Percentiles rank a stretch among this genome's conserved stretches.
phyloP scores from a whole-genome alignment of 805 yeast genomes.

The Starmera caribaea region DNA sequence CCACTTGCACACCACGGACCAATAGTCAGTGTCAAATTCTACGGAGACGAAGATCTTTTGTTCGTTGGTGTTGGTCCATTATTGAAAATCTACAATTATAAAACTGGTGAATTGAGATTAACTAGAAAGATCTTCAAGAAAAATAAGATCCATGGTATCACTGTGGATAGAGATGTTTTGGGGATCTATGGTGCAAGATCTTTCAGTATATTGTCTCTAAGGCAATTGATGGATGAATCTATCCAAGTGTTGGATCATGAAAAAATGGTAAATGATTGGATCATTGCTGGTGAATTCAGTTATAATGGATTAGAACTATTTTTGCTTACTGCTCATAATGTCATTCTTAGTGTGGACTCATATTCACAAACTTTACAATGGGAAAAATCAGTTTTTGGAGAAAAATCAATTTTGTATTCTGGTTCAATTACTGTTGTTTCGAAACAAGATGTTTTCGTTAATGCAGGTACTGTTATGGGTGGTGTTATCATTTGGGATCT shows the following conservation, averaged over 20 bases:
- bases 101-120: slow-evolving; percentile 25
- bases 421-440: slow-evolving; percentile 55
- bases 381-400: slow-evolving; percentile 38
- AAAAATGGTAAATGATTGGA: slow-evolving; percentile 68
- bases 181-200: slow-evolving; percentile 69
- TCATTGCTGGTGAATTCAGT: slow-evolving; percentile 49
- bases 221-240: slow-evolving; percentile 18
- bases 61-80: slow-evolving; percentile 68
- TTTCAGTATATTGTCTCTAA: slow-evolving; percentile 31
- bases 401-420: slow-evolving; percentile 79
- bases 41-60: slow-evolving; percentile 23
- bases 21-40: slow-evolving; percentile 49
- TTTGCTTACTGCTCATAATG: slow-evolving; percentile 75
- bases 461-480: slow-evolving; percentile 91
- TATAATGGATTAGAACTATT: slow-evolving; percentile 27
- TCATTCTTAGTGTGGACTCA: slow-evolving; percentile 33
- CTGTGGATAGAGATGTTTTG: slow-evolving; percentile 25
- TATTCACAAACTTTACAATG: slow-evolving; percentile 17
- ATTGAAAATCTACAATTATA: slow-evolving; percentile 43
- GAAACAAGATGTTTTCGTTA: slow-evolving; percentile 39
- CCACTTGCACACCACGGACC: slow-evolving; percentile 50
- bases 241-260: slow-evolving; percentile 24
- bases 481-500: slow-evolving; percentile 79
- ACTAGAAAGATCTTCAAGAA: slow-evolving; percentile 43
- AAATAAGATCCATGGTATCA: slow-evolving; percentile 79